Percentiles rank a stretch among this genome's conserved stretches.
Conservation (phyloP, 2,329 filamentous ascomycete species). For the Lasiodiplodia theobromae region DNA sequence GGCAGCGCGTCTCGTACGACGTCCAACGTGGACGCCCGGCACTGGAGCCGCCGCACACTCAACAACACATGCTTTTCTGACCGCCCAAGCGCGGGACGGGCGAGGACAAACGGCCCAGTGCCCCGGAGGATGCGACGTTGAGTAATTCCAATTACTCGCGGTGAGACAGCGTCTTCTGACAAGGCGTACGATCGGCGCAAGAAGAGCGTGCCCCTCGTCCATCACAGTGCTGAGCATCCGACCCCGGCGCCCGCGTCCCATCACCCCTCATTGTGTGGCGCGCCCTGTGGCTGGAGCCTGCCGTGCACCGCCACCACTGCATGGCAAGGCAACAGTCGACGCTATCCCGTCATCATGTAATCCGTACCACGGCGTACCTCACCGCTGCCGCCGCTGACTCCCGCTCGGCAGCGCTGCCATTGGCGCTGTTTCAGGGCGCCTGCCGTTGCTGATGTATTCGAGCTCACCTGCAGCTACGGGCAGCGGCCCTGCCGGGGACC, state of each 20-base stretch:
- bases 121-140: constrained; percentile 3
- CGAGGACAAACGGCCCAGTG: constrained; percentile 1
- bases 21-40: constrained; percentile 22
- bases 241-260: not conserved
- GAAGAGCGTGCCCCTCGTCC: constrained; percentile 16
- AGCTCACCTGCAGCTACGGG: constrained; percentile 16
- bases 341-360: not conserved
- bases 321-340: constrained; percentile 9
- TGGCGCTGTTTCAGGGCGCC: not conserved
- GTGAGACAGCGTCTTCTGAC: constrained; percentile 21
- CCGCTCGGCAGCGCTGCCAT: not conserved
- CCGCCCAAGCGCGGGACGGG: not conserved
- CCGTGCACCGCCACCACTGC: constrained; percentile 5
- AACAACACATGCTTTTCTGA: constrained; percentile 21
- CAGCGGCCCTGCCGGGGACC: not conserved
- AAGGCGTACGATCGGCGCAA: constrained; percentile 10
- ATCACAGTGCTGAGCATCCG: constrained; percentile 17
- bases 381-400: not conserved
- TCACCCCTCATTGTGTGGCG: constrained; percentile 4
- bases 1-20: constrained; percentile 21
- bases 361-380: not conserved
- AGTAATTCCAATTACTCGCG: constrained; percentile 21
- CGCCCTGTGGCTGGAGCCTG: not conserved
- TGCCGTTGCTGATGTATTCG: constrained; percentile 10
- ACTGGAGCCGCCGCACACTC: constrained; percentile 15